Conservation (phyloP, 352 stramenopile species). For the Phytophthora sansomeana region DNA sequence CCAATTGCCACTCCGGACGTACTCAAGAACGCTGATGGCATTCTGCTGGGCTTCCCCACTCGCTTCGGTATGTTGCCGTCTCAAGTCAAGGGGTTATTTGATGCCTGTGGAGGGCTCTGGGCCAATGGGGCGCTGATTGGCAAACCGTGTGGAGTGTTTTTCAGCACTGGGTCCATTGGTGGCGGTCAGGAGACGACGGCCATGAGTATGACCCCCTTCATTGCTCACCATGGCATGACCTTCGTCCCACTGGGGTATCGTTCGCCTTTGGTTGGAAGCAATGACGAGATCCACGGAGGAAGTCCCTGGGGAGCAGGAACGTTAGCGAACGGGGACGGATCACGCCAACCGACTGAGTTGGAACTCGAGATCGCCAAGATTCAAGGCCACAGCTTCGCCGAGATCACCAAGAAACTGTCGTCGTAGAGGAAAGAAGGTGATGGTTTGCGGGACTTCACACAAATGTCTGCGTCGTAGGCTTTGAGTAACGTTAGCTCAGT, state of each 20-base stretch:
- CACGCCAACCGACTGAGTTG: conserved; percentile 73
- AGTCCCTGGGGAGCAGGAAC: conserved; percentile 82
- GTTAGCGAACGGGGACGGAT: conserved; percentile 77
- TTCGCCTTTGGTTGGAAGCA: conserved; percentile 47
- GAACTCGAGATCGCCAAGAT: conserved; percentile 74
- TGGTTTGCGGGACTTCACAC: not conserved
- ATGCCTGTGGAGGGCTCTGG: conserved; percentile 83
- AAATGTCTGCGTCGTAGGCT: not conserved
- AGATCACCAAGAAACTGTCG: conserved; percentile 77
- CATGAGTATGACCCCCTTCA: conserved; percentile 79
- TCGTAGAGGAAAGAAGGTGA: conserved; percentile 8
- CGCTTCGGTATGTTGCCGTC: conserved; percentile 80
- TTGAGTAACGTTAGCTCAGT: no score
- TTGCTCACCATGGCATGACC: conserved; percentile 88
- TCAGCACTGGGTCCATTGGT: conserved; percentile 67
- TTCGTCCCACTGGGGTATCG: conserved; percentile 85
- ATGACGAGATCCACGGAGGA: conserved; percentile 71
- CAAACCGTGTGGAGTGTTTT: conserved; percentile 86
- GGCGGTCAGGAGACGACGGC: conserved; percentile 89
- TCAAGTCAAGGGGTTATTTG: conserved; percentile 89
- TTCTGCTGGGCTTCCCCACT: conserved; percentile 86
- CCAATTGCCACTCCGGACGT: conserved; percentile 67
- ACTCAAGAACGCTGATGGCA: conserved; percentile 76
- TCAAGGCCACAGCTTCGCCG: conserved; percentile 84
- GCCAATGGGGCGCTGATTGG: conserved; percentile 68